phyloP scores from a whole-genome alignment of 1,284 basidiomycete genomes.

The Marasmius fiardii region DNA sequence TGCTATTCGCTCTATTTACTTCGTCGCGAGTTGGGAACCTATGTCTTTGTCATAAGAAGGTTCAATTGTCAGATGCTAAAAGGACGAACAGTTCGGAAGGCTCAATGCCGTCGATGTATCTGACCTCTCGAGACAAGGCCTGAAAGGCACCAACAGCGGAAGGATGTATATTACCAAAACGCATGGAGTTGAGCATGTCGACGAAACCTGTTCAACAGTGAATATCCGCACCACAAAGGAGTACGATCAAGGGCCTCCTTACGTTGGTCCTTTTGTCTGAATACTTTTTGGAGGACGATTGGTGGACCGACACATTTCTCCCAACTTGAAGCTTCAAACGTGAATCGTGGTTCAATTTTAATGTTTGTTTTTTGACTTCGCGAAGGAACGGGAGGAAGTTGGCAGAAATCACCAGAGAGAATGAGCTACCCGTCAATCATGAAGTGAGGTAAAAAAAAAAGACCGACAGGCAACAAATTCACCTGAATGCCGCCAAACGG shows the following conservation, averaged over 20 bases:
- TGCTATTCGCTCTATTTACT: slow-evolving; percentile 75
- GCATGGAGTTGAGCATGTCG: slow-evolving; percentile 91
- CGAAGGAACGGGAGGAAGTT: slow-evolving; percentile 83
- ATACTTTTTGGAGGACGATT: slow-evolving; percentile 62
- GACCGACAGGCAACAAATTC: slow-evolving; percentile 19
- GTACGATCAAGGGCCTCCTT: slow-evolving; percentile 3
- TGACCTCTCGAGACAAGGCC: slow-evolving; percentile 53
- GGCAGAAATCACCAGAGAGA: slow-evolving; percentile 90
- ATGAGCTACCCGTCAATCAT: slow-evolving; percentile 50
- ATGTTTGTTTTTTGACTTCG: slow-evolving; percentile 17
- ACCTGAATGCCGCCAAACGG: slow-evolving; percentile 94
- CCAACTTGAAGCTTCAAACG: slow-evolving; percentile 87
- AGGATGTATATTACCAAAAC: slow-evolving; percentile 68
- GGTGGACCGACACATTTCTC: slow-evolving; percentile 49
- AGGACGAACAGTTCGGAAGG: slow-evolving; percentile 75
- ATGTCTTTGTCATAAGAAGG: slow-evolving; percentile 26
- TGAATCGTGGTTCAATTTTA: slow-evolving; percentile 52
- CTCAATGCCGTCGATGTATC: slow-evolving; percentile 70
- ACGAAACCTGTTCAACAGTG: slow-evolving; percentile 61
- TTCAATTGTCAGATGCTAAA: slow-evolving; percentile 9
- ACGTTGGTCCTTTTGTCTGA: slow-evolving; percentile 65
- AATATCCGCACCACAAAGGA: neutral
- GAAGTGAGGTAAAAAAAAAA: neutral
- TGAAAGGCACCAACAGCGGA: slow-evolving; percentile 62
- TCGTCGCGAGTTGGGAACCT: slow-evolving; percentile 77